Evolutionary conservation across 768 basidiomycete species (phyloP).

Genomic region (Pisolithus albus): DNA sequence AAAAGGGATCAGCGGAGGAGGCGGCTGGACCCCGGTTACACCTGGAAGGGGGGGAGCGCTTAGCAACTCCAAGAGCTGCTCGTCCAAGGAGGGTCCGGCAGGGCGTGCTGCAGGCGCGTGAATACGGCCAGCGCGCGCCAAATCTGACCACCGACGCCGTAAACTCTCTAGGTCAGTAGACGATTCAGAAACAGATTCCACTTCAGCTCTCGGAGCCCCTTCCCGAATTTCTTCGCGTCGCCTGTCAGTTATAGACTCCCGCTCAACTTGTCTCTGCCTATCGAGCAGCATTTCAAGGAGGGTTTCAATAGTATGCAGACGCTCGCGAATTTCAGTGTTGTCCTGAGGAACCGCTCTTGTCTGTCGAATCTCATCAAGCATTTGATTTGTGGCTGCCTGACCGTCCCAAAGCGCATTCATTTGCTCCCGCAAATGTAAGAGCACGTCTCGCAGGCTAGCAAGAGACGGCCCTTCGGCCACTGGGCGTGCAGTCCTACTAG

Average conservation of each 20-base stretch:
- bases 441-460: constrained; percentile 43
- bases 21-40: constrained; percentile 35
- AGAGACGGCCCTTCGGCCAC: constrained; percentile 26
- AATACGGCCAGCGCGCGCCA: constrained; percentile 29
- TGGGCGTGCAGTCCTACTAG: constrained; percentile 32
- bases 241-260: constrained; percentile 11
- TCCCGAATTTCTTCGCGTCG: constrained; percentile 16
- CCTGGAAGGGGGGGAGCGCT: constrained; percentile 38
- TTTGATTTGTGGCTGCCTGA: constrained; percentile 52
- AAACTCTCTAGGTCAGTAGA: constrained; percentile 21
- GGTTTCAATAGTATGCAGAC: constrained; percentile 20
- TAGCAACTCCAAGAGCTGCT: constrained; percentile 56
- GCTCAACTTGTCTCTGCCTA: constrained; percentile 3
- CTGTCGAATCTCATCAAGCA: constrained; percentile 56
- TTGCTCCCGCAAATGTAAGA: constrained; percentile 55
- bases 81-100: constrained; percentile 48
- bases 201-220: neutral
- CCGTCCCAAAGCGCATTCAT: constrained; percentile 54
- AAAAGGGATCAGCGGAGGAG: constrained; percentile 51
- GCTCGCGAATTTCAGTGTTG: constrained; percentile 33
- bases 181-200: constrained; percentile 26
- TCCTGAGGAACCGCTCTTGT: constrained; percentile 34
- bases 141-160: constrained; percentile 21
- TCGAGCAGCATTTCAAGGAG: constrained; percentile 14
- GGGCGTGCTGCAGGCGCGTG: constrained; percentile 37